Percentiles rank a stretch among this genome's conserved stretches.
Evolutionary conservation across 208 protist genomes (phyloP).

Genomic region (Leishmania aethiopica): DNA sequence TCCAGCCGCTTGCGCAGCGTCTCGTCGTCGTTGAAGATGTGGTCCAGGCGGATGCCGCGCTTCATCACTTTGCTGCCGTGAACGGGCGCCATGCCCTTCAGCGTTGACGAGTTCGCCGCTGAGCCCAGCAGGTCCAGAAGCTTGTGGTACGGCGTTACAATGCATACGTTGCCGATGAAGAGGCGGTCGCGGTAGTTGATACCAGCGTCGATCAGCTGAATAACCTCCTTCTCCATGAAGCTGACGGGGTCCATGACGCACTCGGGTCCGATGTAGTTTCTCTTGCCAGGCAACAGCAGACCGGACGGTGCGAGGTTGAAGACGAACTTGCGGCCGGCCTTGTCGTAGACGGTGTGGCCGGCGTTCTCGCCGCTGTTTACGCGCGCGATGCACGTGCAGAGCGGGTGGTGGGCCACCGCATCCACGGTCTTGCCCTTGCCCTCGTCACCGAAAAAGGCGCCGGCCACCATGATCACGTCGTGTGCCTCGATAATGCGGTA

Average conservation of each 20-base stretch:
- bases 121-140: conserved; percentile 87
- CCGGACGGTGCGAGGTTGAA: conserved; percentile 93
- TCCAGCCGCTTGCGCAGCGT: conserved; percentile 59
- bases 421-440: conserved; percentile 94
- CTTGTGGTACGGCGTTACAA: conserved; percentile 94
- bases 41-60: conserved; percentile 89
- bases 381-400: conserved; percentile 85
- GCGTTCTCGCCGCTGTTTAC: conserved; percentile 94
- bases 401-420: conserved; percentile 79
- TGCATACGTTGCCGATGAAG: conserved; percentile 89
- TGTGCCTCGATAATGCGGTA: conserved; percentile 81
- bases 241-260: conserved; percentile 92
- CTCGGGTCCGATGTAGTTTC: conserved; percentile 88
- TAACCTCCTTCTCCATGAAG: conserved; percentile 91
- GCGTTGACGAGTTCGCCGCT: conserved; percentile 83
- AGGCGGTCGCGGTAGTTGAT: conserved; percentile 80
- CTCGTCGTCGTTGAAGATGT: conserved; percentile 90
- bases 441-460: conserved; percentile 93
- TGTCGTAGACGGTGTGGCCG: conserved; percentile 91
- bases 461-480: conserved; percentile 90
- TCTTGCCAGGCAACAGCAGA: conserved; percentile 69
- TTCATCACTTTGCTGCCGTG: conserved; percentile 92
- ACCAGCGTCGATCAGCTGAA: conserved; percentile 79
- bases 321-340: conserved; percentile 79
- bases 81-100: conserved; percentile 92